phyloP scores from a whole-genome alignment of 768 basidiomycete genomes.

The Kockovaella imperatae region DNA sequence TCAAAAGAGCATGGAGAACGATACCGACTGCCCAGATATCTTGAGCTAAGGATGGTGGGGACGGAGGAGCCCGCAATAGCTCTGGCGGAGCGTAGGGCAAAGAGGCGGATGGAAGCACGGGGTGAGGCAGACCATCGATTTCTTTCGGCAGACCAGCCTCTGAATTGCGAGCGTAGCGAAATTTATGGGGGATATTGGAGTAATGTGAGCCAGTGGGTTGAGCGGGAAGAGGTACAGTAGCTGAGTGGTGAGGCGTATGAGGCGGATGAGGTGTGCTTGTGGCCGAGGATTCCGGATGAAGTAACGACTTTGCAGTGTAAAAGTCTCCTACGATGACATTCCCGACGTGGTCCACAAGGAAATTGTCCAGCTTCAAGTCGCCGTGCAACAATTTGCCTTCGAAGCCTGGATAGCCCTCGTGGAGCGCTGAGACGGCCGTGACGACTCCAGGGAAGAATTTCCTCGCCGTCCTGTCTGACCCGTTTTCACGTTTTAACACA shows the following conservation, averaged over 20 bases:
- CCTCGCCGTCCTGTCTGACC: conserved; percentile 41
- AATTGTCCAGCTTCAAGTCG: conserved; percentile 95
- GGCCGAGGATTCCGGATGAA: background rate
- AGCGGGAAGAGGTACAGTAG: conserved; percentile 1
- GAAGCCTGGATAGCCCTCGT: conserved; percentile 38
- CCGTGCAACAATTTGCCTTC: conserved; percentile 72
- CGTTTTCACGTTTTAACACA: conserved; percentile 37
- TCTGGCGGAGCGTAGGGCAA: conserved; percentile 88
- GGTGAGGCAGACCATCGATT: conserved; percentile 6
- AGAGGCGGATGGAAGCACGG: conserved; percentile 65
- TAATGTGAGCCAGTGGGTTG: conserved; percentile 1
- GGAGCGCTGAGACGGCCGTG: conserved; percentile 40
- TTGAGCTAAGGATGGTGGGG: conserved; percentile 56
- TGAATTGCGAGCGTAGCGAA: no score
- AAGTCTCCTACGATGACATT: conserved; percentile 40
- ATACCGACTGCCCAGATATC: conserved; percentile 96
- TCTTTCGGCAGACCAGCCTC: background rate
- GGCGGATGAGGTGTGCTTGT: background rate
- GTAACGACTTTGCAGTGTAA: conserved; percentile 37
- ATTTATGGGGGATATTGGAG: background rate
- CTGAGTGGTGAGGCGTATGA: background rate
- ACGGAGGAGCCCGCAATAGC: conserved; percentile 56
- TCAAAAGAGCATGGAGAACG: conserved; percentile 75
- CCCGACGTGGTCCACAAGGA: conserved; percentile 72
- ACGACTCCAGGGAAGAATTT: conserved; percentile 44